These are phyloP conservation scores for Cordyceps pruinosa DNA, from an alignment of 2,329 filamentous ascomycete species.

Conservation along the genomic window DNA sequence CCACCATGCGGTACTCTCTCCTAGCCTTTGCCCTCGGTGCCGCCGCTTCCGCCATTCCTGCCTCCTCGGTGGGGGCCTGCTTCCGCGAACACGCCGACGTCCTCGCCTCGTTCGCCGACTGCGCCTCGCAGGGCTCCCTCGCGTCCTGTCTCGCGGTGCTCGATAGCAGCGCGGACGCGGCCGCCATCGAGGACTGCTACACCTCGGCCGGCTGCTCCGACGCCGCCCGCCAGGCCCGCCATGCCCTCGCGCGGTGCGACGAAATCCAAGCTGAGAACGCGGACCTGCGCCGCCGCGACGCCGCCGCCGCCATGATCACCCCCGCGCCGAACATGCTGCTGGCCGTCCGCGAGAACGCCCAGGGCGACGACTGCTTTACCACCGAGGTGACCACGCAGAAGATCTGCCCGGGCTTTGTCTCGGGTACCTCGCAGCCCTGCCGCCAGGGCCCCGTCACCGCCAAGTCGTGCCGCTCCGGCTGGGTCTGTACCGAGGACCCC, in stretches of 20 bases:
- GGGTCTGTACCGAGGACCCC: slow-evolving; percentile 37
- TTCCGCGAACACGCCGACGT: slow-evolving; percentile 31
- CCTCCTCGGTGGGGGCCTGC: slow-evolving; percentile 27
- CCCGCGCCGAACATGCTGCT: neutral
- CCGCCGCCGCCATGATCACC: slow-evolving; percentile 15
- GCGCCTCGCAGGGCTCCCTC: slow-evolving; percentile 30
- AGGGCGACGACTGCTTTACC: slow-evolving; percentile 28
- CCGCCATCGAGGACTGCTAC: slow-evolving; percentile 34
- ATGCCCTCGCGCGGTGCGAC: slow-evolving; percentile 27
- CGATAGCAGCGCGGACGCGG: too few species aligned
- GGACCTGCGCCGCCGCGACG: slow-evolving; percentile 13
- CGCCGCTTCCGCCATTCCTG: slow-evolving; percentile 24
- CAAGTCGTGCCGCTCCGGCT: slow-evolving; percentile 35
- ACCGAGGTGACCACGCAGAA: slow-evolving; percentile 29
- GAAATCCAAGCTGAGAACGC: slow-evolving; percentile 18
- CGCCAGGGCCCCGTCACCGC: slow-evolving; percentile 27
- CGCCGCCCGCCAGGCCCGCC: slow-evolving; percentile 24
- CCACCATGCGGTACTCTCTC: slow-evolving; percentile 25
- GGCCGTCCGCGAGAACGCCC: slow-evolving; percentile 12
- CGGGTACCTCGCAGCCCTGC: slow-evolving; percentile 33
- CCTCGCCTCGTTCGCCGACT: slow-evolving; percentile 35
- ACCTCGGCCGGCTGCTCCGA: slow-evolving; percentile 29
- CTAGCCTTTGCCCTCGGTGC: slow-evolving; percentile 30
- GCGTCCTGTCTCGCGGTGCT: too few species aligned
- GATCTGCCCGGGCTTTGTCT: slow-evolving; percentile 34